These are phyloP conservation scores for Amanita thiersii DNA, from an alignment of 768 basidiomycete genomes.

Conservation along the genomic window DNA sequence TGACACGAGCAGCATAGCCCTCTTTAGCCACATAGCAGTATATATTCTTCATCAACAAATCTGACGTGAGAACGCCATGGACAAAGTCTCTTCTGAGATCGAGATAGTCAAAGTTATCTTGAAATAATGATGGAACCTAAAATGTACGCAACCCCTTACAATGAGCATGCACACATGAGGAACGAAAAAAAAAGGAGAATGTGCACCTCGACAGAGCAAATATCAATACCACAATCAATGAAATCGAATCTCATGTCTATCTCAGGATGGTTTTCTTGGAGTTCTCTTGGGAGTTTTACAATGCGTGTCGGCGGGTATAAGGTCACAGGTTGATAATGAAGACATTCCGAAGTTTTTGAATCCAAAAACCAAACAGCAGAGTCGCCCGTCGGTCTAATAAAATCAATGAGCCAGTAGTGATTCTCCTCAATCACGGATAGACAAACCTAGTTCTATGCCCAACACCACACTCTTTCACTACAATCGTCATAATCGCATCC, in stretches of 20 bases:
- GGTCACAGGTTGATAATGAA: slow-evolving; percentile 76
- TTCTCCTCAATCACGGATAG: slow-evolving; percentile 1
- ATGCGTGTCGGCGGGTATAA: slow-evolving; percentile 59
- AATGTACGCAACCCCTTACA: background rate
- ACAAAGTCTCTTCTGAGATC: slow-evolving; percentile 92
- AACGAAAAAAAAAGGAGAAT: slow-evolving; percentile 13
- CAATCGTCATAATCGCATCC: slow-evolving; percentile 96
- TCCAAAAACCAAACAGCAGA: slow-evolving; percentile 76
- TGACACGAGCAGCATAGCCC: slow-evolving; percentile 88
- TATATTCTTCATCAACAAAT: slow-evolving; percentile 91
- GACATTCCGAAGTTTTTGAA: slow-evolving; percentile 65
- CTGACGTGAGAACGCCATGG: slow-evolving; percentile 89
- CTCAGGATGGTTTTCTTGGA: slow-evolving; percentile 65
- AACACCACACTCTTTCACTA: slow-evolving; percentile 72
- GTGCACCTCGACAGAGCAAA: slow-evolving; percentile 93
- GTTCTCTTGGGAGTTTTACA: slow-evolving; percentile 69
- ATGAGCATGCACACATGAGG: slow-evolving; percentile 1
- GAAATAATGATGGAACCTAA: slow-evolving; percentile 91
- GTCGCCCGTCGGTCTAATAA: slow-evolving; percentile 33
- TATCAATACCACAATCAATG: slow-evolving; percentile 83
- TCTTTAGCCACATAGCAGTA: slow-evolving; percentile 83
- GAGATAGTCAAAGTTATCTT: slow-evolving; percentile 97
- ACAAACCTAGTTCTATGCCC: slow-evolving; percentile 67
- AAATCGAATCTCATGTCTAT: slow-evolving; percentile 85
- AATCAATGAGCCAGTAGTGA: slow-evolving; percentile 9